These are phyloP conservation scores for Lactarius sanguifluus DNA, from an alignment of 768 basidiomycete species.

Conservation along the genomic window DNA sequence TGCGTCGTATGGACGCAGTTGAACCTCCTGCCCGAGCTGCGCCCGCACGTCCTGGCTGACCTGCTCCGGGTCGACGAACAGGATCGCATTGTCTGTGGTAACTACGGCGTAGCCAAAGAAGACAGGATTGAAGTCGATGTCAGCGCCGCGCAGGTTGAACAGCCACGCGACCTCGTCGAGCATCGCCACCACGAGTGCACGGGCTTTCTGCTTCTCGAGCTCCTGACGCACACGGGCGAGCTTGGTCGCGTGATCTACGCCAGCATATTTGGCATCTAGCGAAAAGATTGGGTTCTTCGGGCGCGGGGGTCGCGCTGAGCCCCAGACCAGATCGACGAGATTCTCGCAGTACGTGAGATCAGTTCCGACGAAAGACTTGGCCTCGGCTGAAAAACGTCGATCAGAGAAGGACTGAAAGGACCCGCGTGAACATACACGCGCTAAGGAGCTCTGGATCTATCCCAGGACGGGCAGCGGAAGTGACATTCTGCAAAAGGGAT, in stretches of 20 bases:
- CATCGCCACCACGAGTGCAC: conserved; percentile 79
- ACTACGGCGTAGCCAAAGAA: conserved; percentile 93
- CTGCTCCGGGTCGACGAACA: conserved; percentile 67
- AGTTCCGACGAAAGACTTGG: conserved; percentile 53
- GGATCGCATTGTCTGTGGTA: conserved; percentile 49
- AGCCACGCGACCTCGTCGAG: conserved; percentile 96
- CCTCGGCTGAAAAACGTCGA: conserved; percentile 51
- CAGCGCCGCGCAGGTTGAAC: conserved; percentile 88
- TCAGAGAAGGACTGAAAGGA: background rate
- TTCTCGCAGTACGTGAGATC: conserved; percentile 71
- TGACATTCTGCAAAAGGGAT: conserved; percentile 50
- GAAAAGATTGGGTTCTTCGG: conserved; percentile 67
- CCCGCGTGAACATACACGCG: conserved; percentile 46
- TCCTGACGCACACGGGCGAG: conserved; percentile 64
- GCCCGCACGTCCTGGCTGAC: conserved; percentile 48
- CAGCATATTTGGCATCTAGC: conserved; percentile 74
- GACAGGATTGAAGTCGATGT: conserved; percentile 90
- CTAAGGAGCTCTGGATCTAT: conserved; percentile 79
- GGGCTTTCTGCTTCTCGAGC: conserved; percentile 57
- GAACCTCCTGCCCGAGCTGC: conserved; percentile 58
- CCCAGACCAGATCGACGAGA: conserved; percentile 81
- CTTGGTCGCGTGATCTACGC: conserved; percentile 66
- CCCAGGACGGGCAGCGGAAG: conserved; percentile 64
- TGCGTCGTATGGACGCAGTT: conserved; percentile 65
- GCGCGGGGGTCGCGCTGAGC: conserved; percentile 57